Evolutionary conservation across 352 stramenopile genomes (phyloP).

Genomic region (Pythium guiyangense): DNA sequence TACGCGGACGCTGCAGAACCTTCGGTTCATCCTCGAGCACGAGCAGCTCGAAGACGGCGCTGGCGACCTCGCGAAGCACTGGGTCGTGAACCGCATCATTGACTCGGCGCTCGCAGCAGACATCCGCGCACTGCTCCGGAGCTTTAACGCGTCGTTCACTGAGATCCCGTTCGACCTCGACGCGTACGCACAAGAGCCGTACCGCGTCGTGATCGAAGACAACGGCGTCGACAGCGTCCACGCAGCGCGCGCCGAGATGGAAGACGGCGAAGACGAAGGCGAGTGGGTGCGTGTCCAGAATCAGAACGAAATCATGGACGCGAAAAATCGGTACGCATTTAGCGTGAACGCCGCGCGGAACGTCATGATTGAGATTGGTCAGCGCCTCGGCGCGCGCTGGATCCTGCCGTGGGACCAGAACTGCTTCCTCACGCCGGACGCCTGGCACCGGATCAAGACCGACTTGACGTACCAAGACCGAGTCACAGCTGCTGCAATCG

Average conservation of each 20-base stretch:
- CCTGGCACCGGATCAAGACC: constrained; percentile 38
- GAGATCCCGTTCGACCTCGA: constrained; percentile 36
- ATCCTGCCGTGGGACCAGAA: constrained; percentile 53
- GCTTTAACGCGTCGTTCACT: constrained; percentile 31
- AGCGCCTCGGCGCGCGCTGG: constrained; percentile 29
- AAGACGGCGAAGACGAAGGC: not conserved
- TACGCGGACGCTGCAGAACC: constrained; percentile 28
- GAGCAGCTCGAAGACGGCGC: constrained; percentile 38
- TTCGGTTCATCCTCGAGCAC: constrained; percentile 48
- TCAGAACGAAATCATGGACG: constrained; percentile 36
- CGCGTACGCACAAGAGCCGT: constrained; percentile 28
- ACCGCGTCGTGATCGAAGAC: constrained; percentile 43
- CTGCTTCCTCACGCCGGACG: constrained; percentile 36
- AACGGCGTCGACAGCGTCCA: constrained; percentile 30
- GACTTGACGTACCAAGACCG: constrained; percentile 3
- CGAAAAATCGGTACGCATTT: constrained; percentile 46
- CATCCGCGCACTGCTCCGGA: constrained; percentile 25
- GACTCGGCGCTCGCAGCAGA: constrained; percentile 19
- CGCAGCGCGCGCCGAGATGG: not conserved
- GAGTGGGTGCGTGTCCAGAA: constrained; percentile 28
- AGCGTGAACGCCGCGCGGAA: constrained; percentile 49
- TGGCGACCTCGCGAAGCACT: constrained; percentile 26
- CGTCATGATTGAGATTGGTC: constrained; percentile 38
- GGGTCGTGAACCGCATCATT: constrained; percentile 49
- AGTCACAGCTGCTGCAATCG: constrained; percentile 6